Evolutionary conservation across 176 grass and related monocot species (phyloP).

Genomic region (Bolboschoenus planiculmis): DNA sequence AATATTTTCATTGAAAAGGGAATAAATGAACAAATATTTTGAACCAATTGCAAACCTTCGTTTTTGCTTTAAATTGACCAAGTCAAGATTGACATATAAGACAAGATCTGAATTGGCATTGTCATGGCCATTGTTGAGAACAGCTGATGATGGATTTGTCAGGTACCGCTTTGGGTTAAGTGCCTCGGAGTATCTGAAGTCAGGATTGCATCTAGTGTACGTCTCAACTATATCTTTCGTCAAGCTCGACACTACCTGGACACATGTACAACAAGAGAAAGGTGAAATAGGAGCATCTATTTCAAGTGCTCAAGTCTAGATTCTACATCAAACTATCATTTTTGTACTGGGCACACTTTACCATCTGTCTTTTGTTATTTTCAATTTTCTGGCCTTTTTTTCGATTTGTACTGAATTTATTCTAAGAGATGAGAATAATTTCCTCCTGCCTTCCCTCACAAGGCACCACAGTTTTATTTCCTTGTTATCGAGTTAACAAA

Average conservation of each 20-base stretch:
- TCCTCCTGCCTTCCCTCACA: not conserved
- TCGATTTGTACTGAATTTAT: not conserved
- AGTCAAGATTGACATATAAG: slow-evolving; percentile 76
- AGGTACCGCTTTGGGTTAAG: slow-evolving; percentile 82
- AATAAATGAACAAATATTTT: not conserved
- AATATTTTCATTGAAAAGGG: not conserved
- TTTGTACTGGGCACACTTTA: not conserved
- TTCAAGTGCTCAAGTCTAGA: not conserved
- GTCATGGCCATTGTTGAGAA: slow-evolving; percentile 73
- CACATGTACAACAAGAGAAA: slow-evolving; percentile 2
- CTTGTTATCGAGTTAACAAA: not conserved
- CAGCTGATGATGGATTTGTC: slow-evolving; percentile 65
- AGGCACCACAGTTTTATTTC: not conserved
- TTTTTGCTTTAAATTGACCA: slow-evolving; percentile 54
- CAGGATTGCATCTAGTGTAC: slow-evolving; percentile 67
- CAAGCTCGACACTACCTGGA: slow-evolving; percentile 75
- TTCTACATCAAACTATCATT: not conserved
- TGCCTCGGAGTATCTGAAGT: slow-evolving; percentile 70
- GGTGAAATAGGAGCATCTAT: not conserved
- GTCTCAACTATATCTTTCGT: slow-evolving; percentile 71
- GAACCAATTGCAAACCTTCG: slow-evolving; percentile 56
- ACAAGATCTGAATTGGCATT: slow-evolving; percentile 95
- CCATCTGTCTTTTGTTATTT: not conserved
- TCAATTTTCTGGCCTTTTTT: not conserved
- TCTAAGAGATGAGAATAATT: not conserved